Conservation (phyloP, 495 filamentous ascomycete species). For the Xylaria bambusicola region DNA sequence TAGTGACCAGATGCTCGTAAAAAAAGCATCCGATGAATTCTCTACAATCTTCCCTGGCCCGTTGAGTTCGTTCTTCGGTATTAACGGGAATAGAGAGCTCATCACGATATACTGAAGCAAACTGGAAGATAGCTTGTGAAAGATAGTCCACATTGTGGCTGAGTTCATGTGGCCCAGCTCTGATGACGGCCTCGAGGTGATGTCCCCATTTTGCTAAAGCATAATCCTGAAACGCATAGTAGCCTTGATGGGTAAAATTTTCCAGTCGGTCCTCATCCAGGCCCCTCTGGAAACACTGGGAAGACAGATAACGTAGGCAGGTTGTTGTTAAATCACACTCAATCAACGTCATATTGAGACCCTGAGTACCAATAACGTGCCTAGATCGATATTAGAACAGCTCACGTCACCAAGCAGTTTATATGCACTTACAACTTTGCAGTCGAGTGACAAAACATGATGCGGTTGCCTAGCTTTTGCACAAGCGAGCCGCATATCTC, state of each 20-base stretch:
- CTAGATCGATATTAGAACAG: not conserved
- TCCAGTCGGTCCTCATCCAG: not conserved
- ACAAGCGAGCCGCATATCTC: conserved; percentile 51
- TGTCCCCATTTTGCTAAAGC: not conserved
- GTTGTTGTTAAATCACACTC: conserved; percentile 38
- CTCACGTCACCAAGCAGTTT: not conserved
- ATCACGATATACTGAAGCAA: not conserved
- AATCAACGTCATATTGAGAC: conserved; percentile 31
- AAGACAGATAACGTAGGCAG: conserved; percentile 42
- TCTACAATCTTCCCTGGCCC: not conserved
- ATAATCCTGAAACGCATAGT: conserved; percentile 1
- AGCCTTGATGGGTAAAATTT: not conserved
- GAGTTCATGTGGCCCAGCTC: not conserved
- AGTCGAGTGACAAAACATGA: conserved; percentile 23
- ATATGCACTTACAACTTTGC: conserved; percentile 20
- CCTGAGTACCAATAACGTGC: conserved; percentile 10
- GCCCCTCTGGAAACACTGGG: conserved; percentile 31
- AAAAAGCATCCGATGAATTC: conserved; percentile 8
- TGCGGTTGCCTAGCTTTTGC: conserved; percentile 24
- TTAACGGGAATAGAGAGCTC: not conserved
- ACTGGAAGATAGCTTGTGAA: conserved; percentile 2
- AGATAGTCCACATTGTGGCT: not conserved
- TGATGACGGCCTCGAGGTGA: conserved; percentile 1
- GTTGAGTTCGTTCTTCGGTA: not conserved
- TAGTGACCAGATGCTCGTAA: conserved; percentile 19